Evolutionary conservation across 345 rosid genomes (phyloP).

Genomic region (Rhodomyrtus tomentosa): DNA sequence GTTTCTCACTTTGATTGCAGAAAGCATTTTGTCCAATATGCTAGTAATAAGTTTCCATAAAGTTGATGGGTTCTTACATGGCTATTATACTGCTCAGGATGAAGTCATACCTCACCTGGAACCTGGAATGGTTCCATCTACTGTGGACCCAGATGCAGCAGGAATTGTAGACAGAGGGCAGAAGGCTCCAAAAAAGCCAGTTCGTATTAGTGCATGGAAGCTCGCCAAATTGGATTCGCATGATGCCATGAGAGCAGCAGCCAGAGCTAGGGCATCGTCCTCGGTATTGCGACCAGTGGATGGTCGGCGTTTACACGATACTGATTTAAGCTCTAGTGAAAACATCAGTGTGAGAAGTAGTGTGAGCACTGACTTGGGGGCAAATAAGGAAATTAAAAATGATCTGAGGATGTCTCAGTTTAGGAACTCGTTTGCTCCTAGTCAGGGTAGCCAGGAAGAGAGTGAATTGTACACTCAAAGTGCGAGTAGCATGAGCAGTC

Average conservation of each 20-base stretch:
- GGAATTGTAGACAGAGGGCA: constrained; percentile 55
- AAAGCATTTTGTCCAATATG: background rate
- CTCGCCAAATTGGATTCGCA: constrained; percentile 79
- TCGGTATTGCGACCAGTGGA: constrained; percentile 78
- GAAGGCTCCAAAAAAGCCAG: constrained; percentile 59
- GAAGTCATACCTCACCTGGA: constrained; percentile 96
- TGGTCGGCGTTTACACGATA: constrained; percentile 35
- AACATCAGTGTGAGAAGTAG: constrained; percentile 79
- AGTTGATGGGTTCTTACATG: background rate
- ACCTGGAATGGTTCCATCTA: constrained; percentile 94
- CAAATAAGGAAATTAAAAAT: constrained; percentile 49
- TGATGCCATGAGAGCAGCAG: constrained; percentile 87
- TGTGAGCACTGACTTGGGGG: constrained; percentile 55
- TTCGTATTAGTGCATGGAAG: constrained; percentile 80
- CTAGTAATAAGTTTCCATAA: background rate
- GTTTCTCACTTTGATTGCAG: background rate
- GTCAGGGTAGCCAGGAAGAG: constrained; percentile 90
- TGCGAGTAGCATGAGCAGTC: constrained; percentile 88
- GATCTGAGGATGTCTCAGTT: constrained; percentile 40
- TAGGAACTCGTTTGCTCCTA: constrained; percentile 62
- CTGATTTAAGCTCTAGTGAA: constrained; percentile 75
- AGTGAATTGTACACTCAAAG: constrained; percentile 78
- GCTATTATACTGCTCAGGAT: constrained; percentile 37
- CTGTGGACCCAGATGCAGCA: constrained; percentile 87
- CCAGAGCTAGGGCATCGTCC: constrained; percentile 94